Evolutionary conservation across 176 grass and related monocot species (phyloP), one percentile per base, ranked within the genome.

Genomic region (Tillandsia leiboldiana): DNA sequence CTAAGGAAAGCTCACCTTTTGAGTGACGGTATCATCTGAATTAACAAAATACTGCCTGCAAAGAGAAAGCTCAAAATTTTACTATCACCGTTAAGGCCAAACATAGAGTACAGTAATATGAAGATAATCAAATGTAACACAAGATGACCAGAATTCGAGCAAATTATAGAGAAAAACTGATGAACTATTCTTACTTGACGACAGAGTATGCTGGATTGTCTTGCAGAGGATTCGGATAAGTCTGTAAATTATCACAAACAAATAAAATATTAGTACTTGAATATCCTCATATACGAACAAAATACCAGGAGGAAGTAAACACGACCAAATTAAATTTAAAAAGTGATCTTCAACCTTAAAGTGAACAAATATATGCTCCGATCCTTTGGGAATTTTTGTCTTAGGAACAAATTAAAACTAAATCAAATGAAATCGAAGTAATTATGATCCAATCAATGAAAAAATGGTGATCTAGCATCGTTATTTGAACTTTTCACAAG

Each of bases 21-120:
- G 94, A 17, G 81, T 81, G 59, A 99, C 94, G 0, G 89, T 93
- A 29, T 93, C 94, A 65, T 93, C 89, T 26, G 56, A 64, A 53
- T 92, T 73, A 62, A 93, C 89, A 66, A 99, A 99, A 77, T 93
- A 99, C 52, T 99, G 94, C 84, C 94, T 99, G 82, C 20, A 57
- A 85, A 63, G n/a, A 51, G 3, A 74, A 73, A 74, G 51, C 23
- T 53, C 28, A 59, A 58, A 61, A 2, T 61, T 61, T 61, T 42
- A 62, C 2, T 71, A 57, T 47, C 24, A 69, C 18, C 67, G 59
- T 9, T 1, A 71, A 50, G 51, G 15, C 10, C 14, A 54, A 54
- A 23, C 54, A 18, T 62, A 58, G 2, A 7, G 63, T 47, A 78
- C 26, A 51, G 9, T 20, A 77, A 77, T 53, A 77, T 18, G 42